Conservation (phyloP, 306 rosid species). For the Quercus mongolica region DNA sequence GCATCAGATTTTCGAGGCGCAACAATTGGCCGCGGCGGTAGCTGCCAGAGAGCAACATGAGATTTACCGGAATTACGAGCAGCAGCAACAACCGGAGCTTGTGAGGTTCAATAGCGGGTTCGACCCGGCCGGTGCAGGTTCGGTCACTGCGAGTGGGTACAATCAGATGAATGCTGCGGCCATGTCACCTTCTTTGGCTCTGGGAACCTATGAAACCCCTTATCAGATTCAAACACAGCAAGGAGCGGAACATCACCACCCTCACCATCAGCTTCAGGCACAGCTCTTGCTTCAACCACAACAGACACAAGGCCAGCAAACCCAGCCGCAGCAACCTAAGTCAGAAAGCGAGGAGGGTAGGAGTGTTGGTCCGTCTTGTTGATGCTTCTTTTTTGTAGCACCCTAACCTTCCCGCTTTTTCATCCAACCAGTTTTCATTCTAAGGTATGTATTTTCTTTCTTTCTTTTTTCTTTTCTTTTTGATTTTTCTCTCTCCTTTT, state of each 20-base stretch:
- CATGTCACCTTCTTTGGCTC: conserved; percentile 66
- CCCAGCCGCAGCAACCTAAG: conserved; percentile 34
- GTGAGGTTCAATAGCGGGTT: conserved; percentile 57
- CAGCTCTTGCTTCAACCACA: conserved; percentile 65
- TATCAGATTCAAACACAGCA: conserved; percentile 51
- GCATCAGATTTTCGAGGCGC: conserved; percentile 52
- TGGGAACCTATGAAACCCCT: conserved; percentile 55
- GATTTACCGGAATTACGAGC: conserved; percentile 48
- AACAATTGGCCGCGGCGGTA: conserved; percentile 60
- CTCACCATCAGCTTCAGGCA: conserved; percentile 49
- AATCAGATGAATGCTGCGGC: conserved; percentile 39
- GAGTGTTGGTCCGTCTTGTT: conserved; percentile 64
- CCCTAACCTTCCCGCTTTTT: conserved; percentile 27
- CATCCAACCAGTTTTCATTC: conserved; percentile 30
- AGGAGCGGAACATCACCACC: conserved; percentile 25
- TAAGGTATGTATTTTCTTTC: conserved; percentile 39
- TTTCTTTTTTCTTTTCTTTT: neutral
- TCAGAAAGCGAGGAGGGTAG: conserved; percentile 60
- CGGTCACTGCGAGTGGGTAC: conserved; percentile 50
- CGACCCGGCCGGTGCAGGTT: conserved; percentile 33
- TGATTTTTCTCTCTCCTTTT: neutral
- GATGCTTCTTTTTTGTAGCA: conserved; percentile 25
- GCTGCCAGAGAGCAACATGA: conserved; percentile 74
- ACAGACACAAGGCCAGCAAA: conserved; percentile 42
- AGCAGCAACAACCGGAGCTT: conserved; percentile 44